These are phyloP conservation scores for Ceriops decandra DNA, from an alignment of 345 rosid species.

Conservation along the genomic window DNA sequence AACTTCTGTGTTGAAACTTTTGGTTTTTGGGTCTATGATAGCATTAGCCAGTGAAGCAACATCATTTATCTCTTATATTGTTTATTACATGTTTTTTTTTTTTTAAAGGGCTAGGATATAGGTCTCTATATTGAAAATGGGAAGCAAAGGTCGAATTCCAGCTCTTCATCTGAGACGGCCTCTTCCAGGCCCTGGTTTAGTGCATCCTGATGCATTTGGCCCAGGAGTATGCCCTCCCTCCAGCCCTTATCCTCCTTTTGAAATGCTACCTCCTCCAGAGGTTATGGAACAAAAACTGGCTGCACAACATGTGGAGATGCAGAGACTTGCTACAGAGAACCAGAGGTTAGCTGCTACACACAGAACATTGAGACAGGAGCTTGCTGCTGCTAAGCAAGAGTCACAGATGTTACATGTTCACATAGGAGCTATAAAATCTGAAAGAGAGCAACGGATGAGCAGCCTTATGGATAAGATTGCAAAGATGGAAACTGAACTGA, in stretches of 20 bases:
- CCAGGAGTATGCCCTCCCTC: slow-evolving; percentile 45
- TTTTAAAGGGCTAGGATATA: slow-evolving; percentile 2
- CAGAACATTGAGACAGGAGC: slow-evolving; percentile 71
- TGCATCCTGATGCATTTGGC: slow-evolving; percentile 55
- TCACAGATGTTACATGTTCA: slow-evolving; percentile 75
- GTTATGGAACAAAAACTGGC: slow-evolving; percentile 86
- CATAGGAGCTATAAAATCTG: slow-evolving; percentile 61
- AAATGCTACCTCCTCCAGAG: slow-evolving; percentile 76
- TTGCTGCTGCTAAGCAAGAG: slow-evolving; percentile 89
- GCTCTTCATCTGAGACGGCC: slow-evolving; percentile 71
- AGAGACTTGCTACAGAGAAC: slow-evolving; percentile 82
- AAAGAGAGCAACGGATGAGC: slow-evolving; percentile 77
- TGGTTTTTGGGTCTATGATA: too few relatives aligned
- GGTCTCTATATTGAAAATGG: slow-evolving; percentile 45
- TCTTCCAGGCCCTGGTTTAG: slow-evolving; percentile 53
- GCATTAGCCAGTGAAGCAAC: too few relatives aligned
- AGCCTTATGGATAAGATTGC: slow-evolving; percentile 61
- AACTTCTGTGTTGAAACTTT: too few relatives aligned
- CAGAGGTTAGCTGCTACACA: slow-evolving; percentile 83
- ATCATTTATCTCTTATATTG: neutral
- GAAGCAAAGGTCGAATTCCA: slow-evolving; percentile 73
- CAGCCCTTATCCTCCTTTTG: slow-evolving; percentile 51
- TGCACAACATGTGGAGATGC: slow-evolving; percentile 80
- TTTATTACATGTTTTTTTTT: neutral
- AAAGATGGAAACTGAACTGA: slow-evolving; percentile 74